Evolutionary conservation across 2,329 filamentous ascomycete species (phyloP).

Genomic region (Cordyceps fumosorosea): DNA sequence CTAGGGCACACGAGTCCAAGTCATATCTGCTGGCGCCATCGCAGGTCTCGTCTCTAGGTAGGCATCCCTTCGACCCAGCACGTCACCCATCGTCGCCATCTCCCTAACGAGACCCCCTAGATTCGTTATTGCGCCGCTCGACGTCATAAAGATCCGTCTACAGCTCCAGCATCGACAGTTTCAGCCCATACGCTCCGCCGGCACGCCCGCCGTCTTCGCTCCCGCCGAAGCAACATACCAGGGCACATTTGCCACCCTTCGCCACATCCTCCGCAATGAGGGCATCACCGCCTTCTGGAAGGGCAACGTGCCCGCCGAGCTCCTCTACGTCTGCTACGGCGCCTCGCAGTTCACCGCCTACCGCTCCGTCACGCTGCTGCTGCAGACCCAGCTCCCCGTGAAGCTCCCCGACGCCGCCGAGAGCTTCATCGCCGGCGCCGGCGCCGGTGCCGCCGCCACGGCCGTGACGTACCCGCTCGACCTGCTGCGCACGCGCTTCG

Average conservation of each 20-base stretch:
- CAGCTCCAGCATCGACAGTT: constrained; percentile 87
- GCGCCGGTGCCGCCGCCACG: constrained; percentile 77
- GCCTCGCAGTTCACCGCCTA: constrained; percentile 88
- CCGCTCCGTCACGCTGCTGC: constrained; percentile 61
- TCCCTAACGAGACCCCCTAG: constrained; percentile 34
- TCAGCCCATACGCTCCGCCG: constrained; percentile 59
- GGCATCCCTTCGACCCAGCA: constrained; percentile 3
- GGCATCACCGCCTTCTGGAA: constrained; percentile 90
- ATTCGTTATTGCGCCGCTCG: constrained; percentile 90
- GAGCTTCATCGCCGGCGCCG: constrained; percentile 76
- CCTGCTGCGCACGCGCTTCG: constrained; percentile 87
- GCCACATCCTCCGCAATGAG: constrained; percentile 71
- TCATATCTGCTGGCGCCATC: constrained; percentile 48
- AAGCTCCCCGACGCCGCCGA: constrained; percentile 60
- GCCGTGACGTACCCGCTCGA: constrained; percentile 86
- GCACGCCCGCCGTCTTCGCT: constrained; percentile 25
- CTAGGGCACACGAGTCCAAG: constrained; percentile 50
- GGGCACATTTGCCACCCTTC: constrained; percentile 69
- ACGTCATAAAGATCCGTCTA: constrained; percentile 96
- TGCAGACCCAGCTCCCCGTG: constrained; percentile 45
- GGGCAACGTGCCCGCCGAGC: constrained; percentile 91
- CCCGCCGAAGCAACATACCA: constrained; percentile 51
- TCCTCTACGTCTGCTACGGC: constrained; percentile 89
- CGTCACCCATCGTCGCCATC: not conserved
- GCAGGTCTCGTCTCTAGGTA: constrained; percentile 87